Evolutionary conservation across 116 monocot species (phyloP).

Genomic region (Iris pallida): DNA sequence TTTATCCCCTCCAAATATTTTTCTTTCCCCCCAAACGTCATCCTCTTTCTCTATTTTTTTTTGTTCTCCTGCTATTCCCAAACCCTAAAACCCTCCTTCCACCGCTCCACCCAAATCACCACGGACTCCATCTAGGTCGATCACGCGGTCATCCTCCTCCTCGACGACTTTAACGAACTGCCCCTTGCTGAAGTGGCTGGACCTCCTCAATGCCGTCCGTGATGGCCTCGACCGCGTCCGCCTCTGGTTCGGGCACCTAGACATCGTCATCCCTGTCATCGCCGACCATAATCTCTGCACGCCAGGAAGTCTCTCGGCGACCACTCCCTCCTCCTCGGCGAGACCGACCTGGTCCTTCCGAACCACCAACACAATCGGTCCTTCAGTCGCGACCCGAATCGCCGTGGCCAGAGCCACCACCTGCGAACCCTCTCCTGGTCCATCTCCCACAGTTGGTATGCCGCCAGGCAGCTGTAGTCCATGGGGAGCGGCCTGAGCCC

Average conservation of each 20-base stretch:
- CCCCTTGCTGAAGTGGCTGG: too few relatives aligned
- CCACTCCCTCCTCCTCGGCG: slow-evolving; percentile 34
- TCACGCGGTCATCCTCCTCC: too few relatives aligned
- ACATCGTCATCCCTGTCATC: slow-evolving; percentile 46
- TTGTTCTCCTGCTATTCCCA: too few relatives aligned
- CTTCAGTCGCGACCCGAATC: slow-evolving; percentile 17
- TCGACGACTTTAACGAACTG: too few relatives aligned
- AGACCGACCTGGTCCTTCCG: slow-evolving; percentile 20
- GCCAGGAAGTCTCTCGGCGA: slow-evolving; percentile 64
- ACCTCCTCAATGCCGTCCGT: slow-evolving; percentile 67
- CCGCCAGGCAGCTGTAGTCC: slow-evolving; percentile 52
- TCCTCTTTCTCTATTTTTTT: too few relatives aligned
- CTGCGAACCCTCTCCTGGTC: slow-evolving; percentile 62
- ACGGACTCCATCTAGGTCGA: too few relatives aligned
- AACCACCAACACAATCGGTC: slow-evolving; percentile 47
- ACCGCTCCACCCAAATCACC: too few relatives aligned
- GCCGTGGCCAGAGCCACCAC: slow-evolving; percentile 7
- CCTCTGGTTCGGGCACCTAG: slow-evolving; percentile 40
- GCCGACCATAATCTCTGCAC: slow-evolving; percentile 43
- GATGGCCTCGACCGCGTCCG: slow-evolving; percentile 67
- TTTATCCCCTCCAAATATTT: too few relatives aligned
- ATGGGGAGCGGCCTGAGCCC: slow-evolving; percentile 46
- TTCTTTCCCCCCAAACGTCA: too few relatives aligned
- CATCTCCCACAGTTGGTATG: slow-evolving; percentile 65
- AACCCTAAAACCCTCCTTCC: too few relatives aligned